These are phyloP conservation scores for Tilletia setariae DNA, from an alignment of 1,284 basidiomycete species.

Conservation along the genomic window DNA sequence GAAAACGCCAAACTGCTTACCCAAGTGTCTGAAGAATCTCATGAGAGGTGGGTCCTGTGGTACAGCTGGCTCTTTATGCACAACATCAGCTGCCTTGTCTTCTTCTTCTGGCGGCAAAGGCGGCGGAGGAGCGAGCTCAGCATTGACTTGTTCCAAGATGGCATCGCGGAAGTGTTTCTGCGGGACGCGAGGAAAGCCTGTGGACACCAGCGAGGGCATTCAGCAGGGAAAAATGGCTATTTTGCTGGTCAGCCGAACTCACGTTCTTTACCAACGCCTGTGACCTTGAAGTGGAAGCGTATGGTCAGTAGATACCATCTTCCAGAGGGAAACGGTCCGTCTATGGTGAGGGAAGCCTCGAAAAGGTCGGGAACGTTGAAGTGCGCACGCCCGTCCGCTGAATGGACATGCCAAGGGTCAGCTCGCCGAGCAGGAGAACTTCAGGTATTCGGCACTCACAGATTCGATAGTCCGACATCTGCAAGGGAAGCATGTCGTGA, in stretches of 20 bases:
- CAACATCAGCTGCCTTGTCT: not conserved
- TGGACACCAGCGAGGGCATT: not conserved
- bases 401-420: slow-evolving; percentile 1
- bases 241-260: not conserved
- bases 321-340: slow-evolving; percentile 59
- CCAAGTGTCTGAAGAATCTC: slow-evolving; percentile 7
- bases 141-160: slow-evolving; percentile 35
- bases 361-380: slow-evolving; percentile 74
- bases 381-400: slow-evolving; percentile 69
- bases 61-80: not conserved
- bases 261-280: slow-evolving; percentile 26
- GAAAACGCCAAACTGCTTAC: not conserved
- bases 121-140: slow-evolving; percentile 30
- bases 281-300: slow-evolving; percentile 38
- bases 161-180: slow-evolving; percentile 33
- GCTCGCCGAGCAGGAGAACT: no score
- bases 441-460: slow-evolving; percentile 56
- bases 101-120: slow-evolving; percentile 5
- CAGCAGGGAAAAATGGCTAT: no score
- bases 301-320: slow-evolving; percentile 49
- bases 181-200: slow-evolving; percentile 15
- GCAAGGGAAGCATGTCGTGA: slow-evolving; percentile 48
- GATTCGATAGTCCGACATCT: slow-evolving; percentile 64
- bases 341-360: slow-evolving; percentile 69
- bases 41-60: not conserved